Evolutionary conservation across 2,329 filamentous ascomycete genomes (phyloP), one percentile per base, ranked within the genome.

Genomic region (Didymellaceae sp.): DNA sequence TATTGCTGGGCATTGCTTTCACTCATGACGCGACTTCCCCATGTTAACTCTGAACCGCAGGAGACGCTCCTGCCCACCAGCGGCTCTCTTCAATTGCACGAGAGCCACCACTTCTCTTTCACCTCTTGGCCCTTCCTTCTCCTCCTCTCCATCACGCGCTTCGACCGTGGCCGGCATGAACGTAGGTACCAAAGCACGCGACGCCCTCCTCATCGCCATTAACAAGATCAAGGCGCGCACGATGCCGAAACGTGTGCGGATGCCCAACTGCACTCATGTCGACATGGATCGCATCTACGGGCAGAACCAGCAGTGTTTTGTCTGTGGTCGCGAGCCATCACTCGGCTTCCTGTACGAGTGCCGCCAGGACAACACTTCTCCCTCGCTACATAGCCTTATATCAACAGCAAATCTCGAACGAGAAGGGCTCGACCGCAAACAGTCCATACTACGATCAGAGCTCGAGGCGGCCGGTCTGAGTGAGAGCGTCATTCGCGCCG

Each of bases 261-360:
- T 56, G 17, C 67, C 68, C 31, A 73, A 70, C 51, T 91, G 89
- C 71, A 88, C 84, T 2, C 89, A 92, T 65, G 74, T 85, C 35
- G 85, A 80, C 46, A 86, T 91, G 80, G 82, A 84, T 8, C 83
- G 87, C 21, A 70, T 90, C 34, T 89, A 86, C 38, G 54, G 81
- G 80, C 25, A 41, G 13, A 41, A 73, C 16, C 67, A 77, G 21
- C 64, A 69, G 14, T 94, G 90, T 72, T 73, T 79, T 6, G 65
- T 78, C 18, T 94, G 90, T 62, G 74, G 75, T 30, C 73, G 74
- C 31, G 70, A 71, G 1, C 82, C 86, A 0, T 73, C 78, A 13
- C 78, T 86, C 44, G 88, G 88, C 20, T 94, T 87, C 83, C 74
- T 94, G 17, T 94, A 90, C 70, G 78, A 81, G 52, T 94, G 90